phyloP scores from a whole-genome alignment of 345 rosid genomes.

The Eucalyptus caleyi region DNA sequence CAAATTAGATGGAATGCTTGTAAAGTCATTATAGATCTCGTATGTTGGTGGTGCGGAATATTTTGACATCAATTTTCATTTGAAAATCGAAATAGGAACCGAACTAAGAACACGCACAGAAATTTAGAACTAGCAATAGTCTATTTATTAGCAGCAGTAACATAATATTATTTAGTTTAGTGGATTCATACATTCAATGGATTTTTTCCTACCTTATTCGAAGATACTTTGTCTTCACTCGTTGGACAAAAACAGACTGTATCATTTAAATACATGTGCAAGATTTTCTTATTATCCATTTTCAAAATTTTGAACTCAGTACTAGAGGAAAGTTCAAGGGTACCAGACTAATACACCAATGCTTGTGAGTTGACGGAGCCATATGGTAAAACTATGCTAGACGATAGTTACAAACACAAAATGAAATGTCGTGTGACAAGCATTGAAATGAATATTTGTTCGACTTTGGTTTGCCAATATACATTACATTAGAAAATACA shows the following conservation, averaged over 20 bases:
- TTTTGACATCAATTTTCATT: background rate
- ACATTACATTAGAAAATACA: background rate
- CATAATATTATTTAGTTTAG: background rate
- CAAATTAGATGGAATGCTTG: background rate
- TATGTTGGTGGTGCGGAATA: background rate
- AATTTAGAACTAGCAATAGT: background rate
- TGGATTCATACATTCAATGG: background rate
- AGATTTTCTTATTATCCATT: background rate
- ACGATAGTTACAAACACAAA: background rate
- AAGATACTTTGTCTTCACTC: background rate
- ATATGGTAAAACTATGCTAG: background rate
- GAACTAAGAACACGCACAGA: background rate
- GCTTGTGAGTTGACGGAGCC: background rate
- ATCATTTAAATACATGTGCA: background rate
- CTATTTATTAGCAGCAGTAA: background rate
- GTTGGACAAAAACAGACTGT: background rate
- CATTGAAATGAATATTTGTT: background rate
- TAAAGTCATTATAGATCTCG: background rate
- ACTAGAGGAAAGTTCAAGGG: background rate
- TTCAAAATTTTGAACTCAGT: background rate
- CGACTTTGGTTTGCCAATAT: background rate
- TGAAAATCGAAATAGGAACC: background rate
- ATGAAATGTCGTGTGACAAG: background rate
- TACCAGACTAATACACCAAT: background rate
- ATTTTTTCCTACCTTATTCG: background rate